phyloP scores from a whole-genome alignment of 164 flowering plant genomes.

The Tetrastigma voinierianum region DNA sequence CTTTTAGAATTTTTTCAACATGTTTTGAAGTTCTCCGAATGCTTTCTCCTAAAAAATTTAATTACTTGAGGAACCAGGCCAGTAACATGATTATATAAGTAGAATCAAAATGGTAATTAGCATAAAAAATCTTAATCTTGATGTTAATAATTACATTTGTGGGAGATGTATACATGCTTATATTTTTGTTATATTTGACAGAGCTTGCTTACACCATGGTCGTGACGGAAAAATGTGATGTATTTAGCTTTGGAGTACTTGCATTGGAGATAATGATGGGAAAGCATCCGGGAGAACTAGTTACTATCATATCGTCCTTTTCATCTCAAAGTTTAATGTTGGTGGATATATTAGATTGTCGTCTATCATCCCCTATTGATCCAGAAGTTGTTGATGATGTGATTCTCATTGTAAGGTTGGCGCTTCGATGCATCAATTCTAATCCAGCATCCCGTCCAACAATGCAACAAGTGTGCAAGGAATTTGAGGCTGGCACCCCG shows the following conservation, averaged over 20 bases:
- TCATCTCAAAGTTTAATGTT: constrained; percentile 3
- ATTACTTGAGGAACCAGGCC: too few relatives aligned
- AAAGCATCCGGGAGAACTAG: constrained; percentile 21
- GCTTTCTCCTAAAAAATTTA: too few relatives aligned
- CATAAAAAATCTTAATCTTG: too few relatives aligned
- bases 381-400: not conserved
- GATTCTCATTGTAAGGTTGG: constrained; percentile 3
- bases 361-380: constrained; percentile 12
- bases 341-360: constrained; percentile 10
- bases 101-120: too few relatives aligned
- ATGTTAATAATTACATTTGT: too few relatives aligned
- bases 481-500: not conserved
- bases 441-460: constrained; percentile 22
- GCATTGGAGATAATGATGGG: constrained; percentile 19
- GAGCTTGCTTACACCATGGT: constrained; percentile 22
- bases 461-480: constrained; percentile 17
- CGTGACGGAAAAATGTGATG: constrained; percentile 17
- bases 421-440: constrained; percentile 13
- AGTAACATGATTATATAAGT: too few relatives aligned
- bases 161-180: too few relatives aligned
- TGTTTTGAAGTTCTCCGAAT: too few relatives aligned
- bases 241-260: constrained; percentile 17
- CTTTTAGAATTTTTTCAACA: too few relatives aligned
- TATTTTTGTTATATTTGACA: not conserved
- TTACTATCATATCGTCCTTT: not conserved